Conservation (phyloP, 2,329 filamentous ascomycete species). For the Fusarium armeniacum region DNA sequence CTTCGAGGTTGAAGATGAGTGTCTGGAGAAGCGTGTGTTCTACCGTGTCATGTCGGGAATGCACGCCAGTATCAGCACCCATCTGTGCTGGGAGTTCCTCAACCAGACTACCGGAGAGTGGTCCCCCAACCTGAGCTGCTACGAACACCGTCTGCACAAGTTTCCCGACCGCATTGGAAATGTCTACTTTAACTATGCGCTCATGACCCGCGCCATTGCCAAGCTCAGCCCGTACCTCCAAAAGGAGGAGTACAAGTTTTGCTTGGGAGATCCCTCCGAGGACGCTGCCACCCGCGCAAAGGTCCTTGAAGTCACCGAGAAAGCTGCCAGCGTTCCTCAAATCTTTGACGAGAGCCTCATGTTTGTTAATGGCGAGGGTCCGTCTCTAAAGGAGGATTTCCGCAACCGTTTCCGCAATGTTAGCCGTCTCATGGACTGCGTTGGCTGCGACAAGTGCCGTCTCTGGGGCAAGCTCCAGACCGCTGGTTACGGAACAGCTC, state of each 20-base stretch:
- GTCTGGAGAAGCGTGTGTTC: conserved; percentile 98
- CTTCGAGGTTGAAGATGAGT: conserved; percentile 88
- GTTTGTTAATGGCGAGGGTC: conserved; percentile 84
- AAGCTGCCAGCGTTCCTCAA: conserved; percentile 76
- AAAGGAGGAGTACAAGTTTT: conserved; percentile 83
- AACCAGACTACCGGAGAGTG: conserved; percentile 96
- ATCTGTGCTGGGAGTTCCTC: conserved; percentile 95
- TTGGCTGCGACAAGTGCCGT: conserved; percentile 97
- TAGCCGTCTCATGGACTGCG: conserved; percentile 97
- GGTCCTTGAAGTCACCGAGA: conserved; percentile 80
- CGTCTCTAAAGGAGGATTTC: conserved; percentile 95
- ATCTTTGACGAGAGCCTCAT: conserved; percentile 97
- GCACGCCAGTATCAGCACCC: conserved; percentile 97
- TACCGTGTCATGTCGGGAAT: conserved; percentile 95
- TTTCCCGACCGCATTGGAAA: conserved; percentile 95
- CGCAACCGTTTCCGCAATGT: conserved; percentile 97
- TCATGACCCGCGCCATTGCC: conserved; percentile 90
- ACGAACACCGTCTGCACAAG: conserved; percentile 84
- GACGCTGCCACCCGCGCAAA: conserved; percentile 85
- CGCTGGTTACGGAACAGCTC: conserved; percentile 90
- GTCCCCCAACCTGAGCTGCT: conserved; percentile 92
- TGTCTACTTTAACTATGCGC: conserved; percentile 98
- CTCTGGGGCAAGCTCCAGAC: conserved; percentile 98
- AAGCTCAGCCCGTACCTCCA: conserved; percentile 88
- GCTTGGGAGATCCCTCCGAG: conserved; percentile 84